These are phyloP conservation scores for Amanita phalloides DNA, from an alignment of 768 basidiomycete species.

Conservation along the genomic window DNA sequence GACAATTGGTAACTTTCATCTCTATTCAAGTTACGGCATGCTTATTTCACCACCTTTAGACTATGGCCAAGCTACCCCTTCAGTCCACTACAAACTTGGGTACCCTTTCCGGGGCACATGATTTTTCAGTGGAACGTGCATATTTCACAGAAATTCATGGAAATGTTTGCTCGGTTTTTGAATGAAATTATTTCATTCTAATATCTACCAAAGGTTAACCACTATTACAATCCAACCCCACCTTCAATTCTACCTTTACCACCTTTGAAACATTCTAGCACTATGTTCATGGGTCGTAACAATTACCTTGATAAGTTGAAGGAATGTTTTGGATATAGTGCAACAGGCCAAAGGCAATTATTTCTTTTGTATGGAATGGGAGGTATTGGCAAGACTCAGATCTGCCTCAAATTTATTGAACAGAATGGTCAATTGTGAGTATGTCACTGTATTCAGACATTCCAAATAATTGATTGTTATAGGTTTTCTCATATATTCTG, in stretches of 20 bases:
- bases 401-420: too few relatives aligned
- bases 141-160: not conserved
- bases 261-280: not conserved
- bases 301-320: not conserved
- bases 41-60: too few relatives aligned
- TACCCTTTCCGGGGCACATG: not conserved
- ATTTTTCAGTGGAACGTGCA: not conserved
- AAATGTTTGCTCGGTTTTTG: not conserved
- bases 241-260: not conserved
- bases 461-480: not conserved
- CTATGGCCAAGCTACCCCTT: too few relatives aligned
- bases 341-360: not conserved
- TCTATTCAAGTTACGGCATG: too few relatives aligned
- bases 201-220: not conserved
- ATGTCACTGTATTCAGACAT: too few relatives aligned
- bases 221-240: not conserved
- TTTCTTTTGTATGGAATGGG: constrained; percentile 9
- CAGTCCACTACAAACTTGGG: not conserved
- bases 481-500: constrained; percentile 11
- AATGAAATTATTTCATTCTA: not conserved
- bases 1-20: too few relatives aligned
- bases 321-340: not conserved
- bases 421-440: too few relatives aligned
- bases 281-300: constrained; percentile 4
- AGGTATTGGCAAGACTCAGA: constrained; percentile 3